phyloP scores from a whole-genome alignment of 179 eudicot genomes.

The Carnegiea gigantea region DNA sequence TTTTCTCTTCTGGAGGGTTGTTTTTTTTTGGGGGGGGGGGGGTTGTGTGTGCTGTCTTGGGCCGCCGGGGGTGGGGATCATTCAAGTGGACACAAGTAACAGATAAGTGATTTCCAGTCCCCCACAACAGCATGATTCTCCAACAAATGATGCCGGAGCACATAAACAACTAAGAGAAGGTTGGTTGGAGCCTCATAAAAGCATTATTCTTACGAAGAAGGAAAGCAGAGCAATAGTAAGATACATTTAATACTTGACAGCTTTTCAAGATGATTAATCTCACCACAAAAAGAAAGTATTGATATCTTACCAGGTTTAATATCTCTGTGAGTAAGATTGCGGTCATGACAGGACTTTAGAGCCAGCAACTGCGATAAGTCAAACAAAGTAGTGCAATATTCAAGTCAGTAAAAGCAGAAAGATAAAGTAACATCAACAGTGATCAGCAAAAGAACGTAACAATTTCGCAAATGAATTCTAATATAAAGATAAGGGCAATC shows the following conservation, averaged over 20 bases:
- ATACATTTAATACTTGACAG: background rate
- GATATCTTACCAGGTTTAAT: slow-evolving; percentile 84
- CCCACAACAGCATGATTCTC: too few relatives aligned
- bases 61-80: too few relatives aligned
- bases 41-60: too few relatives aligned
- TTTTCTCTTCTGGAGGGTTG: too few relatives aligned
- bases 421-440: background rate
- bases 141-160: too few relatives aligned
- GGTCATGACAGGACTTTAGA: slow-evolving; percentile 90
- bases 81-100: too few relatives aligned
- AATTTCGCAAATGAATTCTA: background rate
- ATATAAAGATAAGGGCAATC: background rate
- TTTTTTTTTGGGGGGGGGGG: too few relatives aligned
- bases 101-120: too few relatives aligned
- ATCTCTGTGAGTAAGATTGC: slow-evolving; percentile 97
- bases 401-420: slow-evolving; percentile 1
- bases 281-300: background rate
- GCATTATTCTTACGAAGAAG: background rate
- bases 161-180: background rate
- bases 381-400: slow-evolving; percentile 12
- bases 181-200: background rate
- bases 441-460: background rate
- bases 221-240: background rate
- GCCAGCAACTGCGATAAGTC: slow-evolving; percentile 69
- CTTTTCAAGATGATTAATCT: background rate